phyloP scores from a whole-genome alignment of 2,329 filamentous ascomycete genomes.

The Curvularia hawaiiensis region DNA sequence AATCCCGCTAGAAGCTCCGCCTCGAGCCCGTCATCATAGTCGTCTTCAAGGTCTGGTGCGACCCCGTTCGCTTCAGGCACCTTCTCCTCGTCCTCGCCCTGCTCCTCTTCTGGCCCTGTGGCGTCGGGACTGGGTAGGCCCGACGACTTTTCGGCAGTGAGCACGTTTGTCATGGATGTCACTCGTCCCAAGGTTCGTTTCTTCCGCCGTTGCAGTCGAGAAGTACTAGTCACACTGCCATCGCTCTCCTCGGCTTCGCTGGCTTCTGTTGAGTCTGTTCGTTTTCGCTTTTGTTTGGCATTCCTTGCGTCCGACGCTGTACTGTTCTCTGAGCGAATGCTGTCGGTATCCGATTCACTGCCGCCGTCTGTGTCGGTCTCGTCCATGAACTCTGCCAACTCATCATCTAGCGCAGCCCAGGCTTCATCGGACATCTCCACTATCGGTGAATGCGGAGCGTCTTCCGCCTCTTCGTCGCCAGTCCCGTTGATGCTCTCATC shows the following conservation, averaged over 20 bases:
- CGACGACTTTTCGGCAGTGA: constrained; percentile 47
- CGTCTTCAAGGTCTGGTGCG: constrained; percentile 49
- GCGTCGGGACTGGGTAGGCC: constrained; percentile 49
- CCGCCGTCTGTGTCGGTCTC: constrained; percentile 45
- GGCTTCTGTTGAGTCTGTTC: constrained; percentile 37
- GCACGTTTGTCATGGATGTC: constrained; percentile 53
- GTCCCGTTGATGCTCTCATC: constrained; percentile 52
- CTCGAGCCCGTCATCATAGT: constrained; percentile 60
- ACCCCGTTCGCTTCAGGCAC: constrained; percentile 37
- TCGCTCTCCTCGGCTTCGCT: constrained; percentile 52
- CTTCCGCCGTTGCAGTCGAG: constrained; percentile 54
- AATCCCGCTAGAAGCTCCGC: constrained; percentile 52
- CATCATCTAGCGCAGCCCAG: constrained; percentile 65
- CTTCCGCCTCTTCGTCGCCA: constrained; percentile 45
- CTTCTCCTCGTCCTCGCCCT: constrained; percentile 53
- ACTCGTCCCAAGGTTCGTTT: constrained; percentile 54
- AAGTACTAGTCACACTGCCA: constrained; percentile 42
- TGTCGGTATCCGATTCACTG: constrained; percentile 41
- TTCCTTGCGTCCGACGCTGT: constrained; percentile 30
- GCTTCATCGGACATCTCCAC: constrained; percentile 40
- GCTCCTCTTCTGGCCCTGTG: constrained; percentile 47
- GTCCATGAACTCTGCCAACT: constrained; percentile 75
- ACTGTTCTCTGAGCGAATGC: constrained; percentile 40
- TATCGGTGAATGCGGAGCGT: constrained; percentile 28
- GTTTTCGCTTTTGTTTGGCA: constrained; percentile 46